Conservation (phyloP, 2,329 filamentous ascomycete genomes). For the Knufia petricola region DNA sequence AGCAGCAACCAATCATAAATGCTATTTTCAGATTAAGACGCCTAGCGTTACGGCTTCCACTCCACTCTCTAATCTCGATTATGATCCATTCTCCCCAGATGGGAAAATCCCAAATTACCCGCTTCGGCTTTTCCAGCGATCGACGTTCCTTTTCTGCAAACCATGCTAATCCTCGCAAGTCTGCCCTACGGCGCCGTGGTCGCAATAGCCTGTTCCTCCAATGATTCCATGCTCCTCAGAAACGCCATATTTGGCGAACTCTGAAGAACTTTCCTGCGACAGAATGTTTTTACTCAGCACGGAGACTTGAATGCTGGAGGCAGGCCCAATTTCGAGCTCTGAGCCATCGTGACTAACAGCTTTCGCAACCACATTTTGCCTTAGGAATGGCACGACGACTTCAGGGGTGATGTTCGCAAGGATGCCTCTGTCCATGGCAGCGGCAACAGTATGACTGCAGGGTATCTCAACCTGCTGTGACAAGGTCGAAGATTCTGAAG, state of each 20-base stretch:
- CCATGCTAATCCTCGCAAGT: too few relatives aligned
- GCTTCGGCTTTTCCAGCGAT: not conserved
- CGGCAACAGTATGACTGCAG: constrained; percentile 19
- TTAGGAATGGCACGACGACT: constrained; percentile 19
- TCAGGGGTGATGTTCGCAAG: constrained; percentile 14
- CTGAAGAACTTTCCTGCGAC: constrained; percentile 11
- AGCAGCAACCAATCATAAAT: not conserved
- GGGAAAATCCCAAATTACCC: not conserved
- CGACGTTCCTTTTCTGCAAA: not conserved
- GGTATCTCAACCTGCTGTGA: constrained; percentile 17
- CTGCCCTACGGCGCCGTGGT: too few relatives aligned
- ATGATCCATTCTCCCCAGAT: constrained; percentile 3
- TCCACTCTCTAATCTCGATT: not conserved
- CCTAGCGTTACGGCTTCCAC: not conserved
- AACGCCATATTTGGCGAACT: constrained; percentile 19
- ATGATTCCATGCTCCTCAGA: constrained; percentile 14
- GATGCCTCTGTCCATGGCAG: constrained; percentile 17
- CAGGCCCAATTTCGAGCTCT: constrained; percentile 12
- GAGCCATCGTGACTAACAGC: constrained; percentile 12
- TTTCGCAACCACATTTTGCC: constrained; percentile 14
- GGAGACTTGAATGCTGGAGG: constrained; percentile 17
- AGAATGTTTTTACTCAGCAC: constrained; percentile 16
- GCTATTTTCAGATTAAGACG: not conserved
- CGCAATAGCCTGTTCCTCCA: not conserved
- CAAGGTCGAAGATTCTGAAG: constrained; percentile 11